Conservation (phyloP, 2,329 filamentous ascomycete species). For the Monilinia polystroma region DNA sequence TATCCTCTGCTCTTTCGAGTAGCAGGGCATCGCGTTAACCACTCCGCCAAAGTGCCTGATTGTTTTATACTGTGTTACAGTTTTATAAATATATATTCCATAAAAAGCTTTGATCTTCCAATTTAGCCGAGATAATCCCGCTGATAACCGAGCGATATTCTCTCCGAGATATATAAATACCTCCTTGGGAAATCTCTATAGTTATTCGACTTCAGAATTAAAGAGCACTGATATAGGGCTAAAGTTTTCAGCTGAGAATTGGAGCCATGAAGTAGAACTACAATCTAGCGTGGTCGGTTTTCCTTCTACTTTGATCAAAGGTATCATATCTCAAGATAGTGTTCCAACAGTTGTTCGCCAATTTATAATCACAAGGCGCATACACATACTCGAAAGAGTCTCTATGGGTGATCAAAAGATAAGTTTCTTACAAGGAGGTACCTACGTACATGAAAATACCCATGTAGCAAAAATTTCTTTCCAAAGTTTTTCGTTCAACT, state of each 20-base stretch:
- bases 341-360: not conserved
- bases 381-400: not conserved
- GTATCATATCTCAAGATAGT: too few relatives aligned
- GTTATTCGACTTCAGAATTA: too few relatives aligned
- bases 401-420: not conserved
- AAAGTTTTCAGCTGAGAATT: too few relatives aligned
- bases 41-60: not conserved
- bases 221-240: too few relatives aligned
- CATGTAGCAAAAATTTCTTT: not conserved
- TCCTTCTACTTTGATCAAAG: too few relatives aligned
- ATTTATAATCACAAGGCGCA: not conserved
- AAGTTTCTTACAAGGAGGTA: not conserved
- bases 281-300: too few relatives aligned
- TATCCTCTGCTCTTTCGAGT: constrained; percentile 22
- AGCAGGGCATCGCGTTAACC: constrained; percentile 1
- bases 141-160: too few relatives aligned
- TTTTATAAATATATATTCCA: not conserved
- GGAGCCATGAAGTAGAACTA: too few relatives aligned
- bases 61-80: rapidly evolving
- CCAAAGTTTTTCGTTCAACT: not conserved
- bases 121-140: too few relatives aligned
- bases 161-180: too few relatives aligned
- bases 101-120: too few relatives aligned
- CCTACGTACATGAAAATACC: not conserved
- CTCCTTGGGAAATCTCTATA: too few relatives aligned